phyloP scores from a whole-genome alignment of 306 rosid species.

The Cucumis hystrix region DNA sequence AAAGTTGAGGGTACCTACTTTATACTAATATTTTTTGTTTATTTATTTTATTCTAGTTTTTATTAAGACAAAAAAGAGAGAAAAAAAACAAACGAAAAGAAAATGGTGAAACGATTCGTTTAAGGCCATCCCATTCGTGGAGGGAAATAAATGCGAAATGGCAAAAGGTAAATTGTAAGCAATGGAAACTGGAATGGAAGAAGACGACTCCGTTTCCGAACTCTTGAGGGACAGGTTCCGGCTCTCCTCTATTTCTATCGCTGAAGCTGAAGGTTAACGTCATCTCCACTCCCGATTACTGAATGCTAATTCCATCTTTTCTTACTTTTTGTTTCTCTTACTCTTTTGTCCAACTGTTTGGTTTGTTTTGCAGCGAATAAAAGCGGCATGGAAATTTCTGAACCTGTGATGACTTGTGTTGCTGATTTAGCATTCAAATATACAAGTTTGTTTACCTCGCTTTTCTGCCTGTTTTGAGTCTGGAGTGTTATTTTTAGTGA shows the following conservation, averaged over 20 bases:
- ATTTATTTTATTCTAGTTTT: no score
- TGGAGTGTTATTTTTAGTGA: neutral
- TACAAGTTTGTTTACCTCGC: slow-evolving; percentile 28
- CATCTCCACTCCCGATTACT: neutral
- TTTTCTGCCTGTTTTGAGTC: neutral
- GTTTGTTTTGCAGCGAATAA: slow-evolving; percentile 27
- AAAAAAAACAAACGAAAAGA: neutral
- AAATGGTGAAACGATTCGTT: neutral
- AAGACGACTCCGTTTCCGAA: slow-evolving; percentile 31
- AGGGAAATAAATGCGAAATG: neutral
- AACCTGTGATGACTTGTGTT: slow-evolving; percentile 59
- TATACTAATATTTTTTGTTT: no score
- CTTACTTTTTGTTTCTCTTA: neutral
- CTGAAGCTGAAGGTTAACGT: slow-evolving; percentile 52
- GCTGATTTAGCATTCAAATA: slow-evolving; percentile 73
- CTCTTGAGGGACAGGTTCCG: slow-evolving; percentile 61
- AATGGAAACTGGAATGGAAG: slow-evolving; percentile 22
- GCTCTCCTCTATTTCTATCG: slow-evolving; percentile 54
- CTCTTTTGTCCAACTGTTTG: neutral
- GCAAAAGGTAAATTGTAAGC: neutral
- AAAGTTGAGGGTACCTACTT: no score
- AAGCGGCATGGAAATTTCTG: slow-evolving; percentile 49
- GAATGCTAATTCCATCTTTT: neutral
- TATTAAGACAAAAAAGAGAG: no score
- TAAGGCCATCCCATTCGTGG: neutral